Percentiles rank a stretch among this genome's conserved stretches.
Conservation (phyloP, 2,329 filamentous ascomycete species). For the Neonectria neomacrospora region DNA sequence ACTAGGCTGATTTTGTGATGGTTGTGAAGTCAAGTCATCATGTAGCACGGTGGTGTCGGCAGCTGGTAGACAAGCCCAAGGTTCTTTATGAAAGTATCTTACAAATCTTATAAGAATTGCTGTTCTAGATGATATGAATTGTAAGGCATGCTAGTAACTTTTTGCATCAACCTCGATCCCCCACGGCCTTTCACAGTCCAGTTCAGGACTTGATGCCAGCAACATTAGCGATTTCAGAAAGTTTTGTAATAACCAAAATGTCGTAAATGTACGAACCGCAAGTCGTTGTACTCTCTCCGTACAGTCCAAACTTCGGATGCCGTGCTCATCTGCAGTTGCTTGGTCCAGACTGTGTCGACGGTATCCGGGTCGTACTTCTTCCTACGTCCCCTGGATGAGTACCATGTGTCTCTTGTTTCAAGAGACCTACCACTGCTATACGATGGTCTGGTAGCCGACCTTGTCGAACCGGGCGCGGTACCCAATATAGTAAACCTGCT, state of each 20-base stretch:
- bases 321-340: conserved; percentile 11
- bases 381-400: neutral
- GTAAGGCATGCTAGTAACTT: too few relatives aligned
- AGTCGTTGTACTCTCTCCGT: neutral
- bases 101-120: too few relatives aligned
- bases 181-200: too few relatives aligned
- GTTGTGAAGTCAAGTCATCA: neutral
- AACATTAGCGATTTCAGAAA: neutral
- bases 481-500: neutral
- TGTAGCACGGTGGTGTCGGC: neutral
- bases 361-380: conserved; percentile 1
- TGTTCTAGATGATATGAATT: too few relatives aligned
- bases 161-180: too few relatives aligned
- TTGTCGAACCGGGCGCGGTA: conserved; percentile 8
- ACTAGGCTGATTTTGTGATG: too few relatives aligned
- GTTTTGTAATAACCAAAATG: neutral
- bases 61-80: neutral
- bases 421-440: conserved; percentile 13
- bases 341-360: conserved; percentile 4
- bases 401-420: neutral
- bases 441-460: conserved; percentile 5
- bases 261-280: conserved; percentile 12
- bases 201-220: neutral
- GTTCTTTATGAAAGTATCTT: too few relatives aligned
- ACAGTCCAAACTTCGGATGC: conserved; percentile 14